Base-by-base conservation (phyloP, 768 basidiomycete genomes). In the Suillus subaureus region DNA sequence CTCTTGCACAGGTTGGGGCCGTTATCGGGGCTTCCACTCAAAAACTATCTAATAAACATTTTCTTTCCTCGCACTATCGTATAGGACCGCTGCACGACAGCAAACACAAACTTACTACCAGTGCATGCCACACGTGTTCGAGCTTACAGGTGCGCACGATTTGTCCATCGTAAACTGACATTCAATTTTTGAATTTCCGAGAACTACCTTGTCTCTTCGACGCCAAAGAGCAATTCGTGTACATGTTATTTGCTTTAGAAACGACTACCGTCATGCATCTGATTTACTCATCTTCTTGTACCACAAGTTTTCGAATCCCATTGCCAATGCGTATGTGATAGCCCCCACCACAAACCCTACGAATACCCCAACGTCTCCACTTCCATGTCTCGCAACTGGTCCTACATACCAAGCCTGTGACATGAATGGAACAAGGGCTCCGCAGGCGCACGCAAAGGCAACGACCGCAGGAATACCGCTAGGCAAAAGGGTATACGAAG, bases 391-490 rank as follows among this genome's bases (percentile, higher is more conserved):
- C 26, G 85, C 85, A 40, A 86, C 80, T 0, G 84, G 83, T 0
- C 85, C 85, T 5, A 77, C 76, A 66, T 80, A 86, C 83, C 83
- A 86, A 47, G 73, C 83, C 54, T 86, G 84, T 54, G 81, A 79
- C 84, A 86, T 86, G 66, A 80, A 82, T 13, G 82, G 79, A 5
- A 85, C 73, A 49, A 83, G 70, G 33, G 80, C 71, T 5, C 81
- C 78, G 31, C 77, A 78, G 2, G 77, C 79, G 45, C 79, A 80
- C 15, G 77, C n/a, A 54, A 82, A 81, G 3, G 83, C 75, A 21
- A 79, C 37, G 11, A 82, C 69, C 0, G 81, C 85, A 0, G 85
- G 79, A 11, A 74, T 18, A 0, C 84, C 75, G 3, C 73, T 70
- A 21, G 85, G 85, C 16, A 86, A 79, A 26, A 69, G 67, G 1